Percentiles rank a stretch among this genome's conserved stretches.
These are phyloP conservation scores for Groenewaldozyma salmanticensis DNA, from an alignment of 805 yeast genomes.

Conservation along the genomic window DNA sequence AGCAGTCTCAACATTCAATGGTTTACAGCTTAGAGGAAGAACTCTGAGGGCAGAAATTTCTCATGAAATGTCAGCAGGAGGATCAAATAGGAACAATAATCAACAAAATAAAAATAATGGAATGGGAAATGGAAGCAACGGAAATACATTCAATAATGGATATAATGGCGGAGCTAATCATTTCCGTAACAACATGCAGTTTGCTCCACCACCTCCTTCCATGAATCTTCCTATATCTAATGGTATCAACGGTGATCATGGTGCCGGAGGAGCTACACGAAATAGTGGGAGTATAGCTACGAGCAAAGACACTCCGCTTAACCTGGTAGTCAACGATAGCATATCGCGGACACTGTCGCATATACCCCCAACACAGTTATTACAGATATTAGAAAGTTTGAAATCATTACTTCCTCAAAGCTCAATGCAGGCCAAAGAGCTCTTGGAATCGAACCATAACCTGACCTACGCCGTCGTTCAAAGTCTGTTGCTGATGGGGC, in stretches of 20 bases:
- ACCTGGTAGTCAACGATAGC: constrained; percentile 28
- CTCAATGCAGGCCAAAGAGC: constrained; percentile 48
- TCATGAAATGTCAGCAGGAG: constrained; percentile 6
- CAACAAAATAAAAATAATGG: constrained; percentile 1
- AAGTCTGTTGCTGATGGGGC: constrained; percentile 38
- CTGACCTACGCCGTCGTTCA: constrained; percentile 71
- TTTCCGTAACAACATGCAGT: background rate
- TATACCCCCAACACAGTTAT: constrained; percentile 41
- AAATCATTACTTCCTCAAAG: constrained; percentile 47
- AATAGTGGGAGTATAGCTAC: constrained; percentile 24
- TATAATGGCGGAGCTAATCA: too few relatives aligned
- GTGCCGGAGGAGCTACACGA: too few relatives aligned
- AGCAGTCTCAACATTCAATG: constrained; percentile 15
- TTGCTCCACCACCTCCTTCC: too few relatives aligned
- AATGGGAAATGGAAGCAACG: background rate
- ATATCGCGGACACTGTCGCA: constrained; percentile 41
- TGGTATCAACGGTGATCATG: too few relatives aligned
- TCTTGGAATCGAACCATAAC: constrained; percentile 59
- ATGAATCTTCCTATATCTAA: too few relatives aligned
- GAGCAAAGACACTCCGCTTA: constrained; percentile 41
- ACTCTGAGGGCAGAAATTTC: constrained; percentile 19
- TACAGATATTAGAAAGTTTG: constrained; percentile 44
- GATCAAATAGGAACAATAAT: constrained; percentile 1
- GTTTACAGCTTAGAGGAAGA: constrained; percentile 12
- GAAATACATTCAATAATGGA: constrained; percentile 4